These are phyloP conservation scores for Trichoderma sp. DNA, from an alignment of 2,329 filamentous ascomycete genomes.

Conservation along the genomic window DNA sequence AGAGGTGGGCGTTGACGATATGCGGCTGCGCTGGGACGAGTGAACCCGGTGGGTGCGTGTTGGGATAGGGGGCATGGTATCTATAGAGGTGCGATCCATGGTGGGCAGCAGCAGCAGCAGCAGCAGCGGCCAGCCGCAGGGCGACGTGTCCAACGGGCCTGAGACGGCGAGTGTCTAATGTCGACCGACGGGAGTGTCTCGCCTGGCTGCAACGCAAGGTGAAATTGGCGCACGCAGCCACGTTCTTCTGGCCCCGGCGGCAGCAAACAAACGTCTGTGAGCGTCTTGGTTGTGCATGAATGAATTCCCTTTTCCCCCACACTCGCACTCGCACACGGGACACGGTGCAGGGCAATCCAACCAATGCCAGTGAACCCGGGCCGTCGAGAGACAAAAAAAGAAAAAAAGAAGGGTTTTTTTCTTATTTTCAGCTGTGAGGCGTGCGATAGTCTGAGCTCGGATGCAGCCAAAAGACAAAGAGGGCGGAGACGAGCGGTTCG, in stretches of 20 bases:
- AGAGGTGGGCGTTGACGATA: slow-evolving; percentile 10
- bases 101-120: slow-evolving; percentile 22
- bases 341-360: neutral
- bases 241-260: neutral
- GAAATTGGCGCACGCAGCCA: slow-evolving; percentile 15
- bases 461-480: neutral
- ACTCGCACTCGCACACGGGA: neutral
- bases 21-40: slow-evolving; percentile 17
- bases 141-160: slow-evolving; percentile 6
- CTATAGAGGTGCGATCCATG: slow-evolving; percentile 30
- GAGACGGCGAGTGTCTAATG: slow-evolving; percentile 13
- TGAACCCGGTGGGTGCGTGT: slow-evolving; percentile 26
- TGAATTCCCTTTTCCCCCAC: neutral
- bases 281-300: neutral
- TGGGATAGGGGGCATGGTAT: slow-evolving; percentile 33
- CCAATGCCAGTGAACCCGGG: neutral
- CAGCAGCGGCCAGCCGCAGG: slow-evolving; percentile 16
- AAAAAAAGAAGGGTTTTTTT: neutral
- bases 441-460: neutral
- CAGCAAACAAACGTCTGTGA: slow-evolving; percentile 12
- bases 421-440: neutral
- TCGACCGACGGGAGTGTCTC: neutral
- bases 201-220: slow-evolving; percentile 6
- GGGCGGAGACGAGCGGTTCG: neutral
- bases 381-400: neutral